Base-by-base conservation (phyloP, 2,329 filamentous ascomycete species). In the Penicillium sp. region DNA sequence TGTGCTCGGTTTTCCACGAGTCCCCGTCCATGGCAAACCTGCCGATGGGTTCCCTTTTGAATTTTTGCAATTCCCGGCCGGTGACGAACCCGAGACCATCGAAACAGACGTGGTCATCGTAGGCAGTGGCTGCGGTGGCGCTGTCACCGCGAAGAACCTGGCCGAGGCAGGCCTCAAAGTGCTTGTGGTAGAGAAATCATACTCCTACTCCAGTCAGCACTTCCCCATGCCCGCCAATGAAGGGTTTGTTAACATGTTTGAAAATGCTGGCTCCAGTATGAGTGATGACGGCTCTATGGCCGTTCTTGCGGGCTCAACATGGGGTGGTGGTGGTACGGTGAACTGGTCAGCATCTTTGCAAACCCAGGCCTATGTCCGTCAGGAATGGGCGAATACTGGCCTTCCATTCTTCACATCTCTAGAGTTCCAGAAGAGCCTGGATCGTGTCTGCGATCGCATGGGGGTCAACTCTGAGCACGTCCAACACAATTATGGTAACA, bases 71-170 rank as follows among this genome's bases (percentile, higher is more conserved):
- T 74, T 85, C 18, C 81, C 83, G 1, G 77, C 83, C 0, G 77
- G 79, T 1, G 67, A 77, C 7, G 68, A 78, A 4, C 77, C 84
- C 0, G 84, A 87, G 58, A 79, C 81, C 3, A 76, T 95, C 34
- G 85, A 91, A 50, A 88, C 89, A 0, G 93, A 97, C 70, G 85
- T 96, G 1, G 85, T 96, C 36, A 86, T 97, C 54, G 82, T 97
- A 18, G 92, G 92, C 2, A 94, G 90, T 33, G 92, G 92, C 24
- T 95, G 90, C 64, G 92, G 92, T 58, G 92, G 90, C 36, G 90
- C 82, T 9, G 91, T 96, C 0, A 84, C 83, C 31, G 92, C 92
- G 21, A 92, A 92, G 72, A 88, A 90, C 47, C 77, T 96, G 1
- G 85, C 92, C 9, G 87, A 92, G 71, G 89, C 87, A 1, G 90